phyloP scores from a whole-genome alignment of 2,329 filamentous ascomycete species.

The Metarhizium guizhouense region DNA sequence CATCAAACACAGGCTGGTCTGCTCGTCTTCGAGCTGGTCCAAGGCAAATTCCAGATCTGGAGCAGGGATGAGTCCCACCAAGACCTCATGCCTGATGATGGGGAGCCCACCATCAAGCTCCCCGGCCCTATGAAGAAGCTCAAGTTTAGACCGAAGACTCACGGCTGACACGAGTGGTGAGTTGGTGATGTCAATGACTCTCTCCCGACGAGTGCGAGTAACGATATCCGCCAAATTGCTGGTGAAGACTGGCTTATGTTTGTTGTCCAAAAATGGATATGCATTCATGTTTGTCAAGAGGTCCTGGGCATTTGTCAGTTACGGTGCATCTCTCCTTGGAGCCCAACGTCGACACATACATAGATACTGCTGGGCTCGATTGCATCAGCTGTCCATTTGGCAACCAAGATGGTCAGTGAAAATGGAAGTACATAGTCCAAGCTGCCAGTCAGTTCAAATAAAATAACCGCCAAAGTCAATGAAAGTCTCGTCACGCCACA shows the following conservation, averaged over 20 bases:
- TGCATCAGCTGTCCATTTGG: slow-evolving; percentile 98
- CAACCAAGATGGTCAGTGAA: slow-evolving; percentile 80
- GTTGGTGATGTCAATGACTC: slow-evolving; percentile 79
- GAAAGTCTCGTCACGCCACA: slow-evolving; percentile 91
- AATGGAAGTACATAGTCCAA: slow-evolving; percentile 93
- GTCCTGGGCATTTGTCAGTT: slow-evolving; percentile 44
- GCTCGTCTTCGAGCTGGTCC: slow-evolving; percentile 72
- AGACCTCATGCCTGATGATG: slow-evolving; percentile 66
- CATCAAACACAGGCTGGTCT: slow-evolving; percentile 73
- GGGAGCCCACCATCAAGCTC: slow-evolving; percentile 90
- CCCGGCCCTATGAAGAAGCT: slow-evolving; percentile 71
- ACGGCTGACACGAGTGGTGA: slow-evolving; percentile 72
- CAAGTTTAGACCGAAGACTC: slow-evolving; percentile 70
- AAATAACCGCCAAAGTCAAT: slow-evolving; percentile 86
- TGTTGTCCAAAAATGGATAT: slow-evolving; percentile 96
- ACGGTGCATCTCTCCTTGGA: neutral
- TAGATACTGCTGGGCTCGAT: slow-evolving; percentile 94
- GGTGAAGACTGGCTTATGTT: slow-evolving; percentile 84
- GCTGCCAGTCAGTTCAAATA: slow-evolving; percentile 93
- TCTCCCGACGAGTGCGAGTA: slow-evolving; percentile 61
- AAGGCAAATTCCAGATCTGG: slow-evolving; percentile 91
- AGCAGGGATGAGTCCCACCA: slow-evolving; percentile 87
- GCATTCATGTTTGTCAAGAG: slow-evolving; percentile 94
- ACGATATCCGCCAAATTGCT: slow-evolving; percentile 83
- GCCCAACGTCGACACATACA: slow-evolving; percentile 33